Conservation (phyloP, 768 basidiomycete species). For the Phallus indusiatus region DNA sequence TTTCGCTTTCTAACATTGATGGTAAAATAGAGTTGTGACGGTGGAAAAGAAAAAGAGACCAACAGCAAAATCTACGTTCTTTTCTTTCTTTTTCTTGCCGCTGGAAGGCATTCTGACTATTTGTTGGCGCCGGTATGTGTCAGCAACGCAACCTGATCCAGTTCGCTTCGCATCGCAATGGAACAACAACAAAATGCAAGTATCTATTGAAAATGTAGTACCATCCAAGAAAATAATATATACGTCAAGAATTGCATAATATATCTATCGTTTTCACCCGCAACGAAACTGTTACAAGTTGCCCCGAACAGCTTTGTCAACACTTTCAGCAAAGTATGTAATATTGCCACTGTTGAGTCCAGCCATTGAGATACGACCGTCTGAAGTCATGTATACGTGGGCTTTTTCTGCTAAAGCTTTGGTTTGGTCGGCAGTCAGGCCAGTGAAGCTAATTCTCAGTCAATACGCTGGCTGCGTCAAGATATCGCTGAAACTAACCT, state of each 20-base stretch:
- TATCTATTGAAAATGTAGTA: not conserved
- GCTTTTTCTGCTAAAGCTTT: constrained; percentile 78
- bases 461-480: not conserved
- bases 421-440: constrained; percentile 69
- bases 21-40: not conserved
- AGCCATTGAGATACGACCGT: constrained; percentile 92
- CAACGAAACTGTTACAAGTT: constrained; percentile 38
- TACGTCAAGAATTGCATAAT: not conserved
- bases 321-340: constrained; percentile 82
- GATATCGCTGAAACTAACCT: constrained; percentile 43
- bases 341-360: constrained; percentile 79
- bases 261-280: no score
- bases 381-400: constrained; percentile 89
- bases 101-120: constrained; percentile 64
- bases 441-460: constrained; percentile 61
- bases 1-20: constrained; percentile 69
- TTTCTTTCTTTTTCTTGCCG: constrained; percentile 78
- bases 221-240: not conserved
- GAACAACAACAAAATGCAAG: no score
- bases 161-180: not conserved
- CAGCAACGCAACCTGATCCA: not conserved
- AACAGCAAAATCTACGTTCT: constrained; percentile 81
- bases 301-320: constrained; percentile 75
- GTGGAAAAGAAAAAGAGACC: constrained; percentile 12
- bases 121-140: not conserved